Evolutionary conservation across 139 green algal genomes (phyloP), one percentile per base, ranked within the genome.

Genomic region (Coelastrella sp.): DNA sequence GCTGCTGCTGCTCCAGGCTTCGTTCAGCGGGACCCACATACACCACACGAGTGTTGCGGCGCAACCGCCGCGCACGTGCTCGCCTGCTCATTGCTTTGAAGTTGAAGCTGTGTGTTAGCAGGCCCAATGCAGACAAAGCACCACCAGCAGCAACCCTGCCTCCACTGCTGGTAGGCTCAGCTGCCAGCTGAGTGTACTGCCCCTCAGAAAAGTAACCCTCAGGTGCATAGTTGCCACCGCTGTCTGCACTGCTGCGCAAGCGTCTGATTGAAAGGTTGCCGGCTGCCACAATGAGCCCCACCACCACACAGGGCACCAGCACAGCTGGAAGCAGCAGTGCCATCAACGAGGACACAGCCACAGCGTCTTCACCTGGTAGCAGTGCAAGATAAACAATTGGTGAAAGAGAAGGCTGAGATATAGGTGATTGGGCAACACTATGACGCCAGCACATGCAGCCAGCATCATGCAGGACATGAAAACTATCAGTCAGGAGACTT

Each of bases 11-110:
- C 11, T 59, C 23, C 4, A 47, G 7, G 16, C 47, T 60, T 17
- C 61, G 58, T 20, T 80, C 58, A 8, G 66, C n/a, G 7, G 58
- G 68, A 20, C 83, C 83, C 17, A 88, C 56, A 57, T 80, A 88
- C 22, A 80, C 68, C 14, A 73, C 65, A 7, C 83, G 66, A 4
- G 68, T 61, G 68, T 22, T 88, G 83, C 83, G 83, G 17, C 83
- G 47, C 68, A 88, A 11, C 47, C 83, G 71, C 32, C 68, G 66
- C 4, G 83, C 83, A 17, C 64, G 83, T 16, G 83, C 66, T 11
- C 83, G 83, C 83, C 68, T 66, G 83, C 83, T 88, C 68, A 88
- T 80, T 23, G 77, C 77, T 58, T 64, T 83, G 47, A 61, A 64
- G 47, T 32, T 65, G 8, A 57, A 80, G 74, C 74, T 59, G 74